Evolutionary conservation across 2,329 filamentous ascomycete genomes (phyloP).

Genomic region (Furcasterigmium furcatum): DNA sequence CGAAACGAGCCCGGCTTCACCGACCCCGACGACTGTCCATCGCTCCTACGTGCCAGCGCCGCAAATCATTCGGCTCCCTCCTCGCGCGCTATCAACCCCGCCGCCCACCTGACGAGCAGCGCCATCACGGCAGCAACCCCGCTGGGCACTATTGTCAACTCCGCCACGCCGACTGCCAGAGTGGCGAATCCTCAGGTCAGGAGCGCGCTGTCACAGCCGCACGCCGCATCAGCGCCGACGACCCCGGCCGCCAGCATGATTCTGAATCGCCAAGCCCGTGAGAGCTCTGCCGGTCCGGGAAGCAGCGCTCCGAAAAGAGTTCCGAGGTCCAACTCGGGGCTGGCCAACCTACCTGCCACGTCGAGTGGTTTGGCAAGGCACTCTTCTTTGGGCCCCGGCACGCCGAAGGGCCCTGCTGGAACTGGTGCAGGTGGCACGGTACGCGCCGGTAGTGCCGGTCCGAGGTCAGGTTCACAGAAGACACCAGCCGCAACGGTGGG

Average conservation of each 20-base stretch:
- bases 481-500: slow-evolving; percentile 29
- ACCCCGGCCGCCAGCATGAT: slow-evolving; percentile 61
- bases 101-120: slow-evolving; percentile 26
- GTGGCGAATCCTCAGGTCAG: slow-evolving; percentile 44
- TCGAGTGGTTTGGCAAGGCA: slow-evolving; percentile 60
- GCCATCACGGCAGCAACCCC: slow-evolving; percentile 25
- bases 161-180: slow-evolving; percentile 37
- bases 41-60: slow-evolving; percentile 55
- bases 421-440: slow-evolving; percentile 28
- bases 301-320: slow-evolving; percentile 46
- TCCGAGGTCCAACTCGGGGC: slow-evolving; percentile 42
- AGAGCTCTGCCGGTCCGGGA: slow-evolving; percentile 56
- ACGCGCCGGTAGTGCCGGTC: slow-evolving; percentile 58
- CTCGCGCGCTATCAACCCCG: slow-evolving; percentile 38
- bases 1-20: slow-evolving; percentile 58
- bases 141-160: slow-evolving; percentile 31
- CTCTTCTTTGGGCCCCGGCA: slow-evolving; percentile 60
- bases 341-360: slow-evolving; percentile 44
- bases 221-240: slow-evolving; percentile 54
- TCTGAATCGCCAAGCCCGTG: slow-evolving; percentile 51
- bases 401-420: slow-evolving; percentile 44
- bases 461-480: slow-evolving; percentile 47
- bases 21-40: slow-evolving; percentile 61
- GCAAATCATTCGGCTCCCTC: slow-evolving; percentile 44
- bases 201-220: slow-evolving; percentile 44